These are phyloP conservation scores for Zoysia matrella DNA, from an alignment of 202 grass and related monocot genomes.

Conservation along the genomic window DNA sequence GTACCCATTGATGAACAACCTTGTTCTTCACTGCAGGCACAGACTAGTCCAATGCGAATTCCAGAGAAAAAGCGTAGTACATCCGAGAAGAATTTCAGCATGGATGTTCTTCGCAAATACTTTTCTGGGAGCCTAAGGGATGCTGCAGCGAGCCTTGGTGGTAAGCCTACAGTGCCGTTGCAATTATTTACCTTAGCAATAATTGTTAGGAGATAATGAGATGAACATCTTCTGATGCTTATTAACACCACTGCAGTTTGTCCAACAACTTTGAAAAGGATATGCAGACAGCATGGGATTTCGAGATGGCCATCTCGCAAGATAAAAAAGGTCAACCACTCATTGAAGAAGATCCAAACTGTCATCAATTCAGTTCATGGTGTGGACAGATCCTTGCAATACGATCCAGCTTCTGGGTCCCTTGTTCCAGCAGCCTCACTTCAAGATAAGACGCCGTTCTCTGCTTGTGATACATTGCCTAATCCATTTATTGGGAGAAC, in stretches of 20 bases:
- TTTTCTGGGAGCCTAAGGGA: conserved; percentile 94
- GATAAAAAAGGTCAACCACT: conserved; percentile 98
- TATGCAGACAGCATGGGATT: conserved; percentile 95
- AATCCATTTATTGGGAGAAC: conserved; percentile 35
- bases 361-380: conserved; percentile 91
- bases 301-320: conserved; percentile 96
- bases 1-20: conserved; percentile 16
- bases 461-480: conserved; percentile 26
- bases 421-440: conserved; percentile 67
- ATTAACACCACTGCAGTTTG: conserved; percentile 72
- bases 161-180: conserved; percentile 47
- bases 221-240: conserved; percentile 26
- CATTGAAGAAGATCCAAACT: conserved; percentile 89
- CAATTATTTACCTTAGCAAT: not conserved
- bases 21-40: conserved; percentile 51
- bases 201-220: conserved; percentile 2
- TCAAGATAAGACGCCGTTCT: conserved; percentile 41
- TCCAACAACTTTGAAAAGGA: conserved; percentile 93
- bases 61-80: conserved; percentile 70
- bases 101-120: conserved; percentile 90
- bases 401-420: conserved; percentile 75
- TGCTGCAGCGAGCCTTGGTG: conserved; percentile 85
- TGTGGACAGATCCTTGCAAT: conserved; percentile 76
- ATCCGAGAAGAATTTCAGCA: conserved; percentile 86
- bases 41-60: conserved; percentile 51